A percentile compares a stretch with the other conserved stretches of the same genome.
These are phyloP conservation scores for Naematelia encephala DNA, from an alignment of 768 basidiomycete genomes.

Conservation along the genomic window DNA sequence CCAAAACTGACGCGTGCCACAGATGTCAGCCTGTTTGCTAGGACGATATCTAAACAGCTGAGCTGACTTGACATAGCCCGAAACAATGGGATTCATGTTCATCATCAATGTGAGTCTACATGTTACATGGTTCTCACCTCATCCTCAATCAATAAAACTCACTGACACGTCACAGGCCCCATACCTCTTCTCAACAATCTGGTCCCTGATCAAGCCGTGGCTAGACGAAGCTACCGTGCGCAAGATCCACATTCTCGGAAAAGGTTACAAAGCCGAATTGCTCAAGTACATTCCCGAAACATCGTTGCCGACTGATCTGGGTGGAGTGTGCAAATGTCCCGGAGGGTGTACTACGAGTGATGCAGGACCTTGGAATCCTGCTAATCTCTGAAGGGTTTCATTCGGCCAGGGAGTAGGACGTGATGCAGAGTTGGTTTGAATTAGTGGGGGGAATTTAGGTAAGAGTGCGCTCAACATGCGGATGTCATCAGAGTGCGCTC, in stretches of 20 bases:
- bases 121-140: background rate
- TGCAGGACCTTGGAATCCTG: slow-evolving; percentile 80
- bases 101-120: slow-evolving; percentile 78
- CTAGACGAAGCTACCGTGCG: slow-evolving; percentile 89
- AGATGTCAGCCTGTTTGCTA: background rate
- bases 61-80: slow-evolving; percentile 34
- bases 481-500: too few relatives aligned
- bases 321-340: slow-evolving; percentile 71
- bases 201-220: slow-evolving; percentile 86
- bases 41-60: background rate
- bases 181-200: slow-evolving; percentile 84
- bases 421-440: background rate
- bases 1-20: background rate
- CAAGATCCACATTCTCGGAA: slow-evolving; percentile 88
- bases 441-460: background rate
- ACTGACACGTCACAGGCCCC: slow-evolving; percentile 56
- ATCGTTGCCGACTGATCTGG: slow-evolving; percentile 80
- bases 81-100: slow-evolving; percentile 89
- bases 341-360: slow-evolving; percentile 85
- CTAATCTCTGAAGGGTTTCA: slow-evolving; percentile 6
- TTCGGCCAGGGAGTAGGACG: background rate
- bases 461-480: too few relatives aligned
- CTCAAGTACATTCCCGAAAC: slow-evolving; percentile 76
- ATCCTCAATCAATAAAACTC: background rate
- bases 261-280: slow-evolving; percentile 68